Evolutionary conservation across 306 rosid species (phyloP).

Genomic region (Astragalus glycyphyllos): DNA sequence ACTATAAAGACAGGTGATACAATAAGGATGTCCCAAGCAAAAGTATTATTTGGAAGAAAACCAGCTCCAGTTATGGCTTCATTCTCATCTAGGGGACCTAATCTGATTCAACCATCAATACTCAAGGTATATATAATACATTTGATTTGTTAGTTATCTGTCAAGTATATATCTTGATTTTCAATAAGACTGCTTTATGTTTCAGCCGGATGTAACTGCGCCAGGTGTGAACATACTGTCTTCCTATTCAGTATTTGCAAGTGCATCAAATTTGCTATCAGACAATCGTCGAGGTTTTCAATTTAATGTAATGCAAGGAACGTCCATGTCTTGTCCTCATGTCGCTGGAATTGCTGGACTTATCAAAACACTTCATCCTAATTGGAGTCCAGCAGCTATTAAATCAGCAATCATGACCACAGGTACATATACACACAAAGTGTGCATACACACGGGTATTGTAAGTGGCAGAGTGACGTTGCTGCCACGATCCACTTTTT

Average conservation of each 20-base stretch:
- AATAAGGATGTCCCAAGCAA: slow-evolving; percentile 38
- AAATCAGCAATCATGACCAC: slow-evolving; percentile 74
- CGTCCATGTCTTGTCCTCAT: slow-evolving; percentile 63
- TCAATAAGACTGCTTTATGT: neutral
- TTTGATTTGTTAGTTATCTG: neutral
- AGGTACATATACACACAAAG: slow-evolving; percentile 34
- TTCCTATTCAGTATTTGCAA: slow-evolving; percentile 48
- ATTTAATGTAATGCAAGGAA: slow-evolving; percentile 55
- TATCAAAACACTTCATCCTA: slow-evolving; percentile 49
- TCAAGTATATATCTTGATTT: neutral
- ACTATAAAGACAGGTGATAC: slow-evolving; percentile 1
- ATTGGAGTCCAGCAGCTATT: slow-evolving; percentile 51
- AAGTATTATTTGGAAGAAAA: slow-evolving; percentile 28
- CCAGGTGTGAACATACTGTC: slow-evolving; percentile 58
- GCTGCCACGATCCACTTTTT: too few relatives aligned
- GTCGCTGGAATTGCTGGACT: slow-evolving; percentile 47
- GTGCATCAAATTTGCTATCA: slow-evolving; percentile 35
- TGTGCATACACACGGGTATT: too few relatives aligned
- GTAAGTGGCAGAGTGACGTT: too few relatives aligned
- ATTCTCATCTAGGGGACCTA: slow-evolving; percentile 49
- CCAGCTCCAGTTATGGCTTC: slow-evolving; percentile 52
- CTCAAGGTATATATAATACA: slow-evolving; percentile 33
- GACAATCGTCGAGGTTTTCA: slow-evolving; percentile 52
- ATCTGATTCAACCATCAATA: slow-evolving; percentile 43
- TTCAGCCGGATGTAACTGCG: slow-evolving; percentile 57